These are phyloP conservation scores for Paraphoma sp. DNA, from an alignment of 2,329 filamentous ascomycete genomes.

Conservation along the genomic window DNA sequence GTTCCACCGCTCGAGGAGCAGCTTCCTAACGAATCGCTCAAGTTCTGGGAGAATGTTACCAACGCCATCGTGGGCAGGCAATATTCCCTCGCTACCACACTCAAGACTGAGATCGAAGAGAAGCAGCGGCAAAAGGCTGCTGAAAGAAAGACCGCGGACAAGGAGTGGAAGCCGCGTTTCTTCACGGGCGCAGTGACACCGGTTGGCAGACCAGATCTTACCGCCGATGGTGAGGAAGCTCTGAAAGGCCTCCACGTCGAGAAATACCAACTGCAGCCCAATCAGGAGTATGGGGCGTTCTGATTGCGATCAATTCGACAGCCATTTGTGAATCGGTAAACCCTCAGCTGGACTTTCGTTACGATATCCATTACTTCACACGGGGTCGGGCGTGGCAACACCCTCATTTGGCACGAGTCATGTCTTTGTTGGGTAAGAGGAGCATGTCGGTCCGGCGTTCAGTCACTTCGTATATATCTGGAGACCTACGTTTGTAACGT, in stretches of 20 bases:
- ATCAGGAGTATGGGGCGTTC: slow-evolving; percentile 50
- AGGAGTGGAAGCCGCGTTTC: slow-evolving; percentile 85
- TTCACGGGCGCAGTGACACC: slow-evolving; percentile 72
- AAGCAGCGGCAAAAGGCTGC: slow-evolving; percentile 83
- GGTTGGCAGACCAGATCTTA: slow-evolving; percentile 68
- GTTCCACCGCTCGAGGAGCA: slow-evolving; percentile 80
- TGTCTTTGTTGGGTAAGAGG: slow-evolving; percentile 12
- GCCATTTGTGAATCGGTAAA: slow-evolving; percentile 1
- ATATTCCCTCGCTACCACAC: slow-evolving; percentile 79
- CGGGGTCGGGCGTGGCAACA: slow-evolving; percentile 2
- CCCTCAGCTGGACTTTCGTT: slow-evolving; percentile 16
- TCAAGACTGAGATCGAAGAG: slow-evolving; percentile 94
- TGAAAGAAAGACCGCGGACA: slow-evolving; percentile 72
- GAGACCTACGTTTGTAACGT: slow-evolving; percentile 1
- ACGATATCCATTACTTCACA: slow-evolving; percentile 15
- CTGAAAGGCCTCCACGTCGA: slow-evolving; percentile 63
- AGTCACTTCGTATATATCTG: slow-evolving; percentile 2
- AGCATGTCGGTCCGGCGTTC: slow-evolving; percentile 20
- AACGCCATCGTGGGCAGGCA: slow-evolving; percentile 84
- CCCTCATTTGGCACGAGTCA: slow-evolving; percentile 14
- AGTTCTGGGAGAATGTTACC: slow-evolving; percentile 87
- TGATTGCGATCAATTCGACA: slow-evolving; percentile 7
- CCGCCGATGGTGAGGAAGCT: slow-evolving; percentile 64
- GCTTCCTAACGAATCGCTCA: slow-evolving; percentile 86
- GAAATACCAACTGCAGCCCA: slow-evolving; percentile 57